Evolutionary conservation across 176 grass and related monocot genomes (phyloP), one percentile per base, ranked within the genome.

Genomic region (Carex littledalei): DNA sequence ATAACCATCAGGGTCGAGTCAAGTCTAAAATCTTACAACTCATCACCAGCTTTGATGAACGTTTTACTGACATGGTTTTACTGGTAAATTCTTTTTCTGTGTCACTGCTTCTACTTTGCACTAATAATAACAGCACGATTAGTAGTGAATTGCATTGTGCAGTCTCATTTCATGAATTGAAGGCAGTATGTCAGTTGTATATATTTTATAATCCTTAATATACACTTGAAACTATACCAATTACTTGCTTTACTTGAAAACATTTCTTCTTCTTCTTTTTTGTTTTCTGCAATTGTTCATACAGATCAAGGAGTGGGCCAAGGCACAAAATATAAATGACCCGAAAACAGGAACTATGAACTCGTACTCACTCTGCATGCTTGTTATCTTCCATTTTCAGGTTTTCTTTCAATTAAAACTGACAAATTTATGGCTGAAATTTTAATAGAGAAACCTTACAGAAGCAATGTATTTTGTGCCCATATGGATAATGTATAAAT

Each of bases 251-350:
- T 26, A 5, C 45, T 87, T 72, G n/a, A 32, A 31, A 45, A 70
- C 22, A 78, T 85, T 78, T n/a, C 18, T 84, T 72, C 11, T 37
- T 20, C 7, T 6, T 21, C 63, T 24, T 41, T 84, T 82, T 83
- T 13, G 20, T 91, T 84, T 58, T 16, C 67, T 64, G 79, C 16
- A 82, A 62, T 34, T 88, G 85, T 87, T n/a, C 18, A 24, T 91
- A 63, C 91, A 98, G 95, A 90, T 90, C 53, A 98, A 98, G 80
- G 95, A 98, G 88, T 98, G 95, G 95, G 95, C 95, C 11, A 98
- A 98, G 91, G 89, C 93, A 82, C 93, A 94, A 89, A 86, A 89
- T 65, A 98, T 98, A 39, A 98, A 98, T 73, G 89, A 98, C 87
- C 87, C 95, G 7, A 98, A 95, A 86, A 63, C 58, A 58, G 95